Conservation (phyloP, 2,329 filamentous ascomycete genomes). For the Tolypocladium paradoxum region DNA sequence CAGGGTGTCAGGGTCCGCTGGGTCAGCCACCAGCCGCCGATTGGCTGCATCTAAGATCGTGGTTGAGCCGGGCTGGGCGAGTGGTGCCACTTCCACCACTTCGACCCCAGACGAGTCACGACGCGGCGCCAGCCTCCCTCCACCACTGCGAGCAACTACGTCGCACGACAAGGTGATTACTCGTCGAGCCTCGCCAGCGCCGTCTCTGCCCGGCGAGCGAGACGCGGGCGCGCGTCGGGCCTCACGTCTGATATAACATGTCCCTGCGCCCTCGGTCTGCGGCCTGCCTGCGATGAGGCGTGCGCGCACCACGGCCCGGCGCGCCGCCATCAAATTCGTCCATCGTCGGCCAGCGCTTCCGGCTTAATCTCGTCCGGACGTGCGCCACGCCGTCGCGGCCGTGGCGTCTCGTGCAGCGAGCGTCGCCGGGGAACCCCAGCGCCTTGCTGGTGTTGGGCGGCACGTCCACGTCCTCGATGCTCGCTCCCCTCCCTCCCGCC, state of each 20-base stretch:
- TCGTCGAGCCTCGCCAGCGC: too few species aligned
- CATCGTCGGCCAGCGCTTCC: neutral
- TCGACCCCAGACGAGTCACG: too few species aligned
- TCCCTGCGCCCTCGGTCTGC: neutral
- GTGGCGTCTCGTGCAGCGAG: neutral
- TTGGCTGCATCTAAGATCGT: slow-evolving; percentile 2
- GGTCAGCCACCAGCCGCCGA: neutral
- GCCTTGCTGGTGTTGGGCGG: neutral
- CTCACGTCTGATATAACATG: neutral
- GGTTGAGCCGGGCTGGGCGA: neutral
- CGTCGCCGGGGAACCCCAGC: neutral
- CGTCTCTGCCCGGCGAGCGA: too few species aligned
- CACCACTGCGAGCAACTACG: too few species aligned
- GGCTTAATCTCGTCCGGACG: neutral
- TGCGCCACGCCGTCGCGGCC: neutral
- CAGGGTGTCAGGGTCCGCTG: slow-evolving; percentile 1
- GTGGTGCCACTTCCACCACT: slow-evolving; percentile 6
- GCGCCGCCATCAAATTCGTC: neutral
- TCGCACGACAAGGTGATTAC: too few species aligned
- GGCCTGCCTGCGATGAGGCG: neutral
- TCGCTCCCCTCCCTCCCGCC: neutral
- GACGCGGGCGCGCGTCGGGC: neutral
- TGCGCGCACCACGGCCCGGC: neutral
- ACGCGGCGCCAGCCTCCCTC: too few species aligned
- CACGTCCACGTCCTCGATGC: neutral